Conservation (phyloP, 495 filamentous ascomycete species). For the Xylaria flabelliformis region DNA sequence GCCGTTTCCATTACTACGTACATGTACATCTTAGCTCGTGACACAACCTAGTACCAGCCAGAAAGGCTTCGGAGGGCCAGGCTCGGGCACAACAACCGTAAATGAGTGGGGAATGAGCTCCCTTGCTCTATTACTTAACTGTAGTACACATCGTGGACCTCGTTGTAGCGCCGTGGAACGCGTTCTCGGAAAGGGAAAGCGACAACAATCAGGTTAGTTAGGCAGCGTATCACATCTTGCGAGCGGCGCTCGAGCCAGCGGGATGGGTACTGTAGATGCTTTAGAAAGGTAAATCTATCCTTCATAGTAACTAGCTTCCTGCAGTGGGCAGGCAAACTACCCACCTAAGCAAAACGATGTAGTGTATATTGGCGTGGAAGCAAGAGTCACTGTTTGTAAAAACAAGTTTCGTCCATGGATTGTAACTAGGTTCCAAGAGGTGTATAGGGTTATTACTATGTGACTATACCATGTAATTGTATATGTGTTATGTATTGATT, state of each 20-base stretch:
- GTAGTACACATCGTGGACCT: conserved; percentile 14
- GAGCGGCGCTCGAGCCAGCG: background rate
- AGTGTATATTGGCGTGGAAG: conserved; percentile 2
- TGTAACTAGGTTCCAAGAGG: background rate
- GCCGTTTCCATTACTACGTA: background rate
- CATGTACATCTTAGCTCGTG: conserved; percentile 14
- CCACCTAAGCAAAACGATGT: background rate
- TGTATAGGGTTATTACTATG: background rate
- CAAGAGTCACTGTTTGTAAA: background rate
- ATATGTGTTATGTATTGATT: background rate
- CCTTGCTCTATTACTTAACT: background rate
- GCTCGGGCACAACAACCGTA: conserved; percentile 10
- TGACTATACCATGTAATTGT: background rate
- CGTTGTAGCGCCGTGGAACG: conserved; percentile 14
- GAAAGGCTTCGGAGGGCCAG: conserved; percentile 12
- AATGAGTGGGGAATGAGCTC: conserved; percentile 13
- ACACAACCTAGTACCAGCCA: conserved; percentile 19
- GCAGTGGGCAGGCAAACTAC: conserved; percentile 12
- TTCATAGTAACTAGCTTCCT: conserved; percentile 22
- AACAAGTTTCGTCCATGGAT: background rate
- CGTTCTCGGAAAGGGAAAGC: background rate
- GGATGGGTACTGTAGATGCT: conserved; percentile 9
- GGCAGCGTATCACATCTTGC: conserved; percentile 5
- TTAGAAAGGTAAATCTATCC: conserved; percentile 18
- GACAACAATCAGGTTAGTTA: background rate